Percentiles rank a stretch among this genome's conserved stretches.
Conservation (phyloP, 148 eudicot genomes). For the Cornus controversa region DNA sequence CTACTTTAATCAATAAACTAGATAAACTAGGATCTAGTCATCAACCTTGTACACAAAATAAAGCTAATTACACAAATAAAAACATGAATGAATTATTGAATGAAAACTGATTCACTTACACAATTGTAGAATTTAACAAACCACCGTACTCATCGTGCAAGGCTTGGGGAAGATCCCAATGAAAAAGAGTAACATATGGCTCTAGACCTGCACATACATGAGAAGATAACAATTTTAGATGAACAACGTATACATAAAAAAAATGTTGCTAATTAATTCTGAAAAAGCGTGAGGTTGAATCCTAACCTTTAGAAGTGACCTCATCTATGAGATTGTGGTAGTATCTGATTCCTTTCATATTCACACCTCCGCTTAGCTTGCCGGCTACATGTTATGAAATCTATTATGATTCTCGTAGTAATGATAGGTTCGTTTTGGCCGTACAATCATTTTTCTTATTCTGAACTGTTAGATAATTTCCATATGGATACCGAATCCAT, state of each 20-base stretch:
- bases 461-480: too few relatives aligned
- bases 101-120: conserved; percentile 49
- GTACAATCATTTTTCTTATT: too few relatives aligned
- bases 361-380: conserved; percentile 45
- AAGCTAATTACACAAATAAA: too few relatives aligned
- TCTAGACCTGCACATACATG: conserved; percentile 37
- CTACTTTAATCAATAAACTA: too few relatives aligned
- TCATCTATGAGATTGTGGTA: conserved; percentile 57
- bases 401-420: too few relatives aligned
- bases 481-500: too few relatives aligned
- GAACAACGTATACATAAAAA: too few relatives aligned
- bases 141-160: conserved; percentile 50
- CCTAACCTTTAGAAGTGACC: conserved; percentile 33
- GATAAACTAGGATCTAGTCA: too few relatives aligned
- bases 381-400: conserved; percentile 32
- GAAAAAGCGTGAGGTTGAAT: background rate
- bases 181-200: conserved; percentile 45
- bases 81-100: too few relatives aligned
- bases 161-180: conserved; percentile 47
- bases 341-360: conserved; percentile 43
- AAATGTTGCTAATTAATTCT: too few relatives aligned
- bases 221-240: background rate
- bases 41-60: too few relatives aligned
- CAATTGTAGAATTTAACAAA: conserved; percentile 29
- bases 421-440: too few relatives aligned